Evolutionary conservation across 805 yeast genomes (phyloP).

Genomic region (Wickerhamomyces subpelliculosus): DNA sequence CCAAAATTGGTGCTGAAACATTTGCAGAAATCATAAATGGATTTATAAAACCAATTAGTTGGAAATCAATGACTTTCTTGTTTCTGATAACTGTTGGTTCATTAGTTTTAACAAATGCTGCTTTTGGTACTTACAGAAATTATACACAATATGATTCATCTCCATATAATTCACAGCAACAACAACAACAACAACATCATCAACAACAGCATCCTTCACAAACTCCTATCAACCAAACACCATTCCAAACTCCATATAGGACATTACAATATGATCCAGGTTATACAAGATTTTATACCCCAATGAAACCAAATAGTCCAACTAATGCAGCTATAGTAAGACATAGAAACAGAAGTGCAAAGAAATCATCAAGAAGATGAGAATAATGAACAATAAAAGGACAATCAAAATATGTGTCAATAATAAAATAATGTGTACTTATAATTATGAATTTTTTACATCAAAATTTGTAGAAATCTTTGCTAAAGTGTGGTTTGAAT

Average conservation of each 20-base stretch:
- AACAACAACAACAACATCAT: constrained; percentile 4
- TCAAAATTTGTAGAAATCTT: too few relatives aligned
- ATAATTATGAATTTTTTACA: too few relatives aligned
- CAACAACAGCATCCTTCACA: constrained; percentile 5
- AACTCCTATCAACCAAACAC: constrained; percentile 9
- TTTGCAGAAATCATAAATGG: constrained; percentile 78
- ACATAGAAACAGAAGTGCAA: not conserved
- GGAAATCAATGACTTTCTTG: constrained; percentile 56
- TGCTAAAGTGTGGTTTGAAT: too few relatives aligned
- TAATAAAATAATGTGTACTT: too few relatives aligned
- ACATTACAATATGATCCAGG: constrained; percentile 13
- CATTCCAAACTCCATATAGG: constrained; percentile 3
- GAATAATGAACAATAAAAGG: too few relatives aligned
- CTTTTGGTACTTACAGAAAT: constrained; percentile 37
- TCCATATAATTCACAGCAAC: constrained; percentile 2
- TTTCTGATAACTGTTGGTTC: constrained; percentile 42
- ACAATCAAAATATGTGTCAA: too few relatives aligned
- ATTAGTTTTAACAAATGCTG: constrained; percentile 42
- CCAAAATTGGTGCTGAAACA: constrained; percentile 72
- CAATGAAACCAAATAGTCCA: constrained; percentile 15
- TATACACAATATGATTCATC: constrained; percentile 11
- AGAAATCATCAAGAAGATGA: not conserved
- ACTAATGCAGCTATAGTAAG: constrained; percentile 1
- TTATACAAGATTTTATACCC: constrained; percentile 17
- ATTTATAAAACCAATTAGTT: constrained; percentile 61